phyloP scores from a whole-genome alignment of 2,329 filamentous ascomycete genomes.

The Hypoxylon sp. region DNA sequence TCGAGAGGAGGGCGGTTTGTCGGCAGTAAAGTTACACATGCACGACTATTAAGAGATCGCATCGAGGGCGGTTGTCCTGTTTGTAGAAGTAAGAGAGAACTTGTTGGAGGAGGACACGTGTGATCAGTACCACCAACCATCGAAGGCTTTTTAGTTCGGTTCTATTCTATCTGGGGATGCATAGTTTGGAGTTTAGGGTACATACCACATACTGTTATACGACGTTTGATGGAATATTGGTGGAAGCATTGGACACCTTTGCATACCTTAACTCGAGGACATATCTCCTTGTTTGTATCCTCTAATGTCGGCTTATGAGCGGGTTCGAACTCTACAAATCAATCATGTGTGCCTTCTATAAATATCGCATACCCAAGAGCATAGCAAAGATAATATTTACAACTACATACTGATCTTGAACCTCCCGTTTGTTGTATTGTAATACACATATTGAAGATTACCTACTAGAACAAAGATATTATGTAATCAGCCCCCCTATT shows the following conservation, averaged over 20 bases:
- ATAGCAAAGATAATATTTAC: no score
- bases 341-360: no score
- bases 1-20: conserved; percentile 73
- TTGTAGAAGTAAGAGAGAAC: conserved; percentile 60
- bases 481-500: conserved; percentile 11
- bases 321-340: not conserved
- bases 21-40: conserved; percentile 89
- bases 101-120: conserved; percentile 39
- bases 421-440: no score
- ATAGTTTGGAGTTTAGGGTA: conserved; percentile 41
- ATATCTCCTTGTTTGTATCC: not conserved
- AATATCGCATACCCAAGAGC: no score
- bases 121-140: not conserved
- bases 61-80: conserved; percentile 76
- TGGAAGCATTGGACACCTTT: conserved; percentile 15
- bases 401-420: no score
- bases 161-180: conserved; percentile 29
- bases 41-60: conserved; percentile 80
- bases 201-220: conserved; percentile 24
- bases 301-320: not conserved
- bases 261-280: not conserved
- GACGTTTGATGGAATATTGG: conserved; percentile 6
- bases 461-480: not conserved
- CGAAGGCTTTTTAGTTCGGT: not conserved
- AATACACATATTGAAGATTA: not conserved